These are phyloP conservation scores for Rhazya stricta DNA, from an alignment of 257 asterid genomes.

Conservation along the genomic window DNA sequence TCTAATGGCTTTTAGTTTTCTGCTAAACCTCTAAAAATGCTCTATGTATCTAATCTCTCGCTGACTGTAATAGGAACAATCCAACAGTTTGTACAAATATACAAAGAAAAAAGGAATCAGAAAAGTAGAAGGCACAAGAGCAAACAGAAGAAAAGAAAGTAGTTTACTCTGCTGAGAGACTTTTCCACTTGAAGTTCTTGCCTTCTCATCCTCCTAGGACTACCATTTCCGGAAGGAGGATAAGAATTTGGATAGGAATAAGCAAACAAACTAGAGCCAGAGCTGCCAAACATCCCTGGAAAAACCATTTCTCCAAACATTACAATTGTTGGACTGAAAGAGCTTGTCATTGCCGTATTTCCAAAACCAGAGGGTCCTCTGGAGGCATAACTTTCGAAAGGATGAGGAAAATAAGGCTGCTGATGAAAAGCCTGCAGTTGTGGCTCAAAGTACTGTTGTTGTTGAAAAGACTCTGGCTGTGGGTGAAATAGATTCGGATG, in stretches of 20 bases:
- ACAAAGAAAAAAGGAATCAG: constrained; percentile 30
- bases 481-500: constrained; percentile 28
- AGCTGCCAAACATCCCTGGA: constrained; percentile 60
- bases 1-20: constrained; percentile 11
- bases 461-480: constrained; percentile 24
- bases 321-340: constrained; percentile 55
- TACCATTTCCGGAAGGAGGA: constrained; percentile 36
- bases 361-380: constrained; percentile 37
- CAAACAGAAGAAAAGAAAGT: constrained; percentile 68
- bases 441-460: constrained; percentile 20
- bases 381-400: constrained; percentile 33
- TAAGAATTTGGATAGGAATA: constrained; percentile 48
- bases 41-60: constrained; percentile 24
- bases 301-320: constrained; percentile 78
- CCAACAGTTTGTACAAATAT: constrained; percentile 31
- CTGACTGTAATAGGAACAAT: constrained; percentile 19
- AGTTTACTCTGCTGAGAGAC: constrained; percentile 64
- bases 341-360: constrained; percentile 35
- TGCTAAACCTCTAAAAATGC: constrained; percentile 17
- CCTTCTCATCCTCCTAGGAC: constrained; percentile 78
- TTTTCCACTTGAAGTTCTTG: constrained; percentile 68
- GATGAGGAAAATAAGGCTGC: constrained; percentile 34
- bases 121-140: constrained; percentile 71
- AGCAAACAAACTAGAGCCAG: constrained; percentile 46
- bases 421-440: constrained; percentile 21